Conservation (phyloP, 2,329 filamentous ascomycete genomes). For the Colletotrichum aenigma region DNA sequence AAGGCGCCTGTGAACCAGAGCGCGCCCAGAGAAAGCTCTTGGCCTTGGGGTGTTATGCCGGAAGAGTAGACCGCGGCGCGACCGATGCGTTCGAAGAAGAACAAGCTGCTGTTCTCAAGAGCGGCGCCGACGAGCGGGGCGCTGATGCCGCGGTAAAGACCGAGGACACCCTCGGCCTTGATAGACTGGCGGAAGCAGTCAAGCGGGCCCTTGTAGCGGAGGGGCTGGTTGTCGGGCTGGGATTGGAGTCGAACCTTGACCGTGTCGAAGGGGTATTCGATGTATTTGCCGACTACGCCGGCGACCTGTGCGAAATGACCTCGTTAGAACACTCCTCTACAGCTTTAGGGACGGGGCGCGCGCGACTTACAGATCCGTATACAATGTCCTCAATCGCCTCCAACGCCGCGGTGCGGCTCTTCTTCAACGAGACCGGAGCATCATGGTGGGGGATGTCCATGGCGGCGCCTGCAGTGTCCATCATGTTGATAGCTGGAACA, state of each 20-base stretch:
- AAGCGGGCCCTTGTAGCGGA: constrained; percentile 82
- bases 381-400: constrained; percentile 85
- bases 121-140: constrained; percentile 91
- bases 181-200: constrained; percentile 94
- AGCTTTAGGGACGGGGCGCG: neutral
- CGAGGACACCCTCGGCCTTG: constrained; percentile 75
- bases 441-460: constrained; percentile 22
- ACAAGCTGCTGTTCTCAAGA: constrained; percentile 88
- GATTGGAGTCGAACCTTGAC: constrained; percentile 97
- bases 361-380: constrained; percentile 79
- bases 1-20: constrained; percentile 83
- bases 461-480: constrained; percentile 15
- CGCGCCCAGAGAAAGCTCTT: constrained; percentile 73
- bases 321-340: neutral
- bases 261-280: constrained; percentile 98
- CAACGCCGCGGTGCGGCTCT: constrained; percentile 41
- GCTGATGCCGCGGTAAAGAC: constrained; percentile 90
- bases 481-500: neutral
- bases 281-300: constrained; percentile 90
- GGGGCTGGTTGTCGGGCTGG: constrained; percentile 83
- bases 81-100: constrained; percentile 85
- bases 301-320: constrained; percentile 61
- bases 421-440: constrained; percentile 13
- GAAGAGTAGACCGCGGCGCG: constrained; percentile 66
- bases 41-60: constrained; percentile 52